Percentiles rank a stretch among this genome's conserved stretches.
Conservation (phyloP, 2,329 filamentous ascomycete species). For the Nemania sp. region DNA sequence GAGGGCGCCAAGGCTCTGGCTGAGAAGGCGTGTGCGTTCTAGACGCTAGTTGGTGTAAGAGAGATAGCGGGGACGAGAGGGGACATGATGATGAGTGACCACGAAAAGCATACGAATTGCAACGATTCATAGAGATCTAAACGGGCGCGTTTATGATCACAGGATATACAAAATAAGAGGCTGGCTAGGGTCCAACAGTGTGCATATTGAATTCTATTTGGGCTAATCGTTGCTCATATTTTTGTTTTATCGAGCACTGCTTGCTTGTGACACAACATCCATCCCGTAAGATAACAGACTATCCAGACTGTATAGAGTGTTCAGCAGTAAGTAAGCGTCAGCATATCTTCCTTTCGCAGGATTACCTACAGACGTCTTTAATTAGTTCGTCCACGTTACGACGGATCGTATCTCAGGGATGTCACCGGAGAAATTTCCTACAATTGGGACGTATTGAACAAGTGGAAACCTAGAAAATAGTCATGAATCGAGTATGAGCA, state of each 20-base stretch:
- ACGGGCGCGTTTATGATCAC: not conserved
- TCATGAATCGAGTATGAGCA: constrained; percentile 9
- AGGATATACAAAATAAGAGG: constrained; percentile 9
- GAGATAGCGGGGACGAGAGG: not conserved
- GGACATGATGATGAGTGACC: not conserved
- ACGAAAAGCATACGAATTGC: not conserved
- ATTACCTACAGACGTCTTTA: not conserved
- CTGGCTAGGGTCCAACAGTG: not conserved
- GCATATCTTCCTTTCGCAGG: not conserved
- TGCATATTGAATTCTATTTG: not conserved
- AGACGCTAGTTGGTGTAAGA: not conserved
- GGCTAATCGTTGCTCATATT: not conserved
- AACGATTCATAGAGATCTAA: constrained; percentile 1
- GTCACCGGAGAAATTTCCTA: not conserved
- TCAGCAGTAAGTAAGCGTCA: not conserved
- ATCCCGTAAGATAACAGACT: not conserved
- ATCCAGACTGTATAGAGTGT: not conserved
- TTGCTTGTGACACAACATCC: not conserved
- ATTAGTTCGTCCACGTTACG: not conserved
- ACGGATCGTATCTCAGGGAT: not conserved
- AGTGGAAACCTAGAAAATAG: not conserved
- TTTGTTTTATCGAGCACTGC: not conserved
- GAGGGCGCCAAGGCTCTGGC: constrained; percentile 90
- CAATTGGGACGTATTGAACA: not conserved
- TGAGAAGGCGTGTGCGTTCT: constrained; percentile 66